A percentile compares a stretch with the other conserved stretches of the same genome.
phyloP scores from a whole-genome alignment of 306 rosid genomes.

The Phaseolus lunatus region DNA sequence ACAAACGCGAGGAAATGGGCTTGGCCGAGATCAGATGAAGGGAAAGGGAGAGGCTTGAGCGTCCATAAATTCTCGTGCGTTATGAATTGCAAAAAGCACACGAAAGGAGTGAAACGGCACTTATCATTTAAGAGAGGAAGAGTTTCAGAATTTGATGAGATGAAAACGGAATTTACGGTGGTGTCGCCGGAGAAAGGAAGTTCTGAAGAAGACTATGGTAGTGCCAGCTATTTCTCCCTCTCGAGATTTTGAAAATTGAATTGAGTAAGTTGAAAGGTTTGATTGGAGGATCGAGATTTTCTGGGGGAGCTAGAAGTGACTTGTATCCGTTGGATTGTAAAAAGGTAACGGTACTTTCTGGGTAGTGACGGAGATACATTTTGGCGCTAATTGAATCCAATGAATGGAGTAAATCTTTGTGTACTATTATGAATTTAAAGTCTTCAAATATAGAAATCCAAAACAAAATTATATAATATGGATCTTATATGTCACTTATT shows the following conservation, averaged over 20 bases:
- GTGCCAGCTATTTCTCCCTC: constrained; percentile 51
- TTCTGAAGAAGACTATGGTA: constrained; percentile 12
- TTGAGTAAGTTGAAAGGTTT: constrained; percentile 43
- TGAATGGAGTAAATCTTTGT: background rate
- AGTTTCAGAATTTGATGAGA: background rate
- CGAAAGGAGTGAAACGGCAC: background rate
- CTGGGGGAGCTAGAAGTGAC: background rate
- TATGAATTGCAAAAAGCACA: constrained; percentile 23
- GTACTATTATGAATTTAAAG: background rate
- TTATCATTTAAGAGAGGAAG: background rate
- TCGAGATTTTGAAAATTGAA: constrained; percentile 68
- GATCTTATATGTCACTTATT: no score
- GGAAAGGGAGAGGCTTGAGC: constrained; percentile 14
- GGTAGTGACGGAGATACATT: constrained; percentile 47
- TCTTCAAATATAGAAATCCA: no score
- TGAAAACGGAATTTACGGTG: background rate
- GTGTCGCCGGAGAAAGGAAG: constrained; percentile 29
- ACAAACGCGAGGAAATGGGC: background rate
- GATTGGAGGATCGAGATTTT: constrained; percentile 39
- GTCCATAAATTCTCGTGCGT: constrained; percentile 41
- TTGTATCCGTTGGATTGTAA: constrained; percentile 50
- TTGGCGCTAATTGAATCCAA: constrained; percentile 73
- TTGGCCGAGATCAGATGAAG: constrained; percentile 23
- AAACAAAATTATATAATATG: no score
- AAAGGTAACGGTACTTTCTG: constrained; percentile 27